Conservation (phyloP, 257 asterid species). For the Schizonepeta tenuifolia region DNA sequence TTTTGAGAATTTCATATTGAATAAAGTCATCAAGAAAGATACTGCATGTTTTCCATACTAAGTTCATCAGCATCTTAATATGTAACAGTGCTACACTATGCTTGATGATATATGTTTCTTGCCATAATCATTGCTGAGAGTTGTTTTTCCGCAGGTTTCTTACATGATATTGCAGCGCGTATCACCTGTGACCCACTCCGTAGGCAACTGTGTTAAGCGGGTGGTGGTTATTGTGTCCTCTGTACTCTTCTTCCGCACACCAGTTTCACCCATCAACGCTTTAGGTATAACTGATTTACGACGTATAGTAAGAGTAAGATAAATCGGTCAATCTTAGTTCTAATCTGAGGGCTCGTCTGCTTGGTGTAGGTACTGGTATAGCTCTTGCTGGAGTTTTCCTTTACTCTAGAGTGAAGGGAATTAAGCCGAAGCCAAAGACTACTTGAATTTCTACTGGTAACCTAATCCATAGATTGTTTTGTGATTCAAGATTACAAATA, state of each 20-base stretch:
- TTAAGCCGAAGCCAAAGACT: conserved; percentile 68
- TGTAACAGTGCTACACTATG: not conserved
- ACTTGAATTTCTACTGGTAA: conserved; percentile 37
- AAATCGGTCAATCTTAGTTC: not conserved
- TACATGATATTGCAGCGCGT: conserved; percentile 94
- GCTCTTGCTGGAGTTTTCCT: conserved; percentile 94
- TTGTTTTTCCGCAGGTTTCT: conserved; percentile 63
- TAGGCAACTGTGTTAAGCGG: conserved; percentile 90
- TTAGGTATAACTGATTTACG: conserved; percentile 53
- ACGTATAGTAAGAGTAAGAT: not conserved
- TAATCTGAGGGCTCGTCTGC: not conserved
- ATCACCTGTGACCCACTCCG: conserved; percentile 95
- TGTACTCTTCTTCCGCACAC: conserved; percentile 86
- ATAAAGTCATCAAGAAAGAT: not conserved
- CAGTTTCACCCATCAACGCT: conserved; percentile 71
- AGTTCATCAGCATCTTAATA: not conserved
- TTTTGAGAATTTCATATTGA: not conserved
- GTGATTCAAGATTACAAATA: not conserved
- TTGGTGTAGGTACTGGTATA: conserved; percentile 71
- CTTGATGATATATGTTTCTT: conserved; percentile 2
- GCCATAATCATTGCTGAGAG: conserved; percentile 25
- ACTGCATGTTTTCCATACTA: not conserved
- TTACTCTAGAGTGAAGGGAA: conserved; percentile 80
- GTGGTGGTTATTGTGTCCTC: conserved; percentile 91
- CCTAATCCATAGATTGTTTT: not conserved